phyloP scores from a whole-genome alignment of 2,329 filamentous ascomycete species.

The Ceratocystis huliohia region DNA sequence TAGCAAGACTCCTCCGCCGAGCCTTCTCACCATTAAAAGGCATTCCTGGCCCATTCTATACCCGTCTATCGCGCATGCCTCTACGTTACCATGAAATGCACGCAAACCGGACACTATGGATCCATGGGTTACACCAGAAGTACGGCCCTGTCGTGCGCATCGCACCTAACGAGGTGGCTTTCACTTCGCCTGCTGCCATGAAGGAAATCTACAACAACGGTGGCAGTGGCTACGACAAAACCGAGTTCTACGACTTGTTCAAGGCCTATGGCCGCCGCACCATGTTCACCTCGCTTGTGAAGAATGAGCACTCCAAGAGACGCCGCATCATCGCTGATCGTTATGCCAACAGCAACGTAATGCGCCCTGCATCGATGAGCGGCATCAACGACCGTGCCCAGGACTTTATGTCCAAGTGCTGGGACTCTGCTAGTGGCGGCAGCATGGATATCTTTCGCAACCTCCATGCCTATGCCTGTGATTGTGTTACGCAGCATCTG shows the following conservation, averaged over 20 bases:
- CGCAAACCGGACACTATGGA: constrained; percentile 40
- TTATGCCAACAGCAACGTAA: constrained; percentile 56
- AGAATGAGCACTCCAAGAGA: constrained; percentile 48
- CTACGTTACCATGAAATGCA: constrained; percentile 46
- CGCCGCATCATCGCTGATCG: constrained; percentile 52
- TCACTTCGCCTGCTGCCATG: constrained; percentile 42
- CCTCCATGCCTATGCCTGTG: constrained; percentile 55
- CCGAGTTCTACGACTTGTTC: constrained; percentile 51
- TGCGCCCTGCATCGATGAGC: constrained; percentile 41
- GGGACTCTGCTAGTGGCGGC: constrained; percentile 29
- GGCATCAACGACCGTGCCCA: constrained; percentile 46
- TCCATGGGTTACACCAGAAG: constrained; percentile 42
- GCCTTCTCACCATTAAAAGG: constrained; percentile 29
- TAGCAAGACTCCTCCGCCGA: constrained; percentile 25
- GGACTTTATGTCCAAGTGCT: constrained; percentile 43
- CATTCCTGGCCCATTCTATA: constrained; percentile 38
- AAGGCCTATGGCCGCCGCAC: constrained; percentile 44
- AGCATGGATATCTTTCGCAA: constrained; percentile 50
- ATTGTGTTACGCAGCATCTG: constrained; percentile 56
- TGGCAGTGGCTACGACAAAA: constrained; percentile 53
- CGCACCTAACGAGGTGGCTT: constrained; percentile 46
- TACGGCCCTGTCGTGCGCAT: constrained; percentile 48
- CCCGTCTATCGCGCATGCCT: constrained; percentile 38
- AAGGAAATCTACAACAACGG: constrained; percentile 52
- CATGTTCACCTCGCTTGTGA: constrained; percentile 48